These are phyloP conservation scores for Drechslerella coelobrocha DNA, from an alignment of 2,329 filamentous ascomycete genomes.

Conservation along the genomic window DNA sequence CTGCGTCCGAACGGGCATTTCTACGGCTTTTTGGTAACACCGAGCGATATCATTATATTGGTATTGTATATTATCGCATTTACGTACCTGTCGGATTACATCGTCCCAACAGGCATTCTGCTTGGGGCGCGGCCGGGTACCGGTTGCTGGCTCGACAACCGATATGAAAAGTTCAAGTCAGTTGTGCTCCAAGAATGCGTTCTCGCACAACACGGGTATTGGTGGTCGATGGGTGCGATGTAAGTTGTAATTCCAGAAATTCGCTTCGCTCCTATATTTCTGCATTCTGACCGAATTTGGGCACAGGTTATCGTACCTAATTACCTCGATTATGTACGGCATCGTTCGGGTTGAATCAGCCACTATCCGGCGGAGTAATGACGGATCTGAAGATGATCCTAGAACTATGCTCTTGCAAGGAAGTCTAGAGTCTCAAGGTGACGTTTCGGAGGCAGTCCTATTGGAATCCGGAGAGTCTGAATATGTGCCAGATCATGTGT, in stretches of 20 bases:
- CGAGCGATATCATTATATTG: neutral
- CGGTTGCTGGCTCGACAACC: neutral
- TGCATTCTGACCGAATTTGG: neutral
- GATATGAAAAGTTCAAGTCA: neutral
- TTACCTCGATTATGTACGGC: conserved; percentile 6
- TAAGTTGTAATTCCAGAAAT: conserved; percentile 7
- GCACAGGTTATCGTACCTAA: conserved; percentile 2
- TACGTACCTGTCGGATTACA: conserved; percentile 6
- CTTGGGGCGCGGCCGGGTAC: conserved; percentile 1
- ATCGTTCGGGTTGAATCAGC: neutral
- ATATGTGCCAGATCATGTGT: too few species aligned
- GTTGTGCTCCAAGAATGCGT: conserved; percentile 5
- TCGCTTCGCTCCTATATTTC: neutral
- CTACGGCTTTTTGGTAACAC: conserved; percentile 1
- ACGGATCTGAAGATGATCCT: neutral
- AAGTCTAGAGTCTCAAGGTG: too few species aligned
- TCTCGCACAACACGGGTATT: conserved; percentile 9
- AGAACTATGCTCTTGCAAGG: too few species aligned
- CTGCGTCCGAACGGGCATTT: neutral
- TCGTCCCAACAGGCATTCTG: conserved; percentile 3
- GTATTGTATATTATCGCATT: conserved; percentile 1
- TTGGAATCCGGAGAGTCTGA: too few species aligned
- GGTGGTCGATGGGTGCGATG: conserved; percentile 13
- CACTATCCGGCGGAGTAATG: neutral
- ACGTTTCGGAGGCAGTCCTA: too few species aligned